These are phyloP conservation scores for Gossypium trilobum DNA, from an alignment of 441 rosid genomes.

Conservation along the genomic window DNA sequence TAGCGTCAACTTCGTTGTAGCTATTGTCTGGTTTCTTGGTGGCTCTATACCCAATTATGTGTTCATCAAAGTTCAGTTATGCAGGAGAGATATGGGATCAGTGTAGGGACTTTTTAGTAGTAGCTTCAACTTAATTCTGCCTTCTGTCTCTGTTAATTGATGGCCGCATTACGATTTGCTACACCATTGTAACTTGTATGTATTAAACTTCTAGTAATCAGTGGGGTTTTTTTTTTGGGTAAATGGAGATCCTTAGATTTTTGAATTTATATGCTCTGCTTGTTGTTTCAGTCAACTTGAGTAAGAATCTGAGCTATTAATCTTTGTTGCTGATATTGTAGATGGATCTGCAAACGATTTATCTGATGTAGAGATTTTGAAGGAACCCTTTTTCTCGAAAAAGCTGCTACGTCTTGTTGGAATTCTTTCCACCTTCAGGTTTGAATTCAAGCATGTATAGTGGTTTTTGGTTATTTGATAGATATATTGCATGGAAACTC, in stretches of 20 bases:
- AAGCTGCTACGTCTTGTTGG: conserved; percentile 67
- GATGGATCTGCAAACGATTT: conserved; percentile 42
- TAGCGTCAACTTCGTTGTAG: conserved; percentile 5
- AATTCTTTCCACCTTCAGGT: conserved; percentile 86
- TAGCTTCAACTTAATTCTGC: conserved; percentile 11
- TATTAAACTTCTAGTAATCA: neutral
- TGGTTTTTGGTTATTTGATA: conserved; percentile 7
- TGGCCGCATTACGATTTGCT: neutral
- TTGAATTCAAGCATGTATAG: conserved; percentile 23
- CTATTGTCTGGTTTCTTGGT: neutral
- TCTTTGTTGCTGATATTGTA: conserved; percentile 16
- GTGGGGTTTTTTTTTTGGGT: neutral
- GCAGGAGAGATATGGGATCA: conserved; percentile 35
- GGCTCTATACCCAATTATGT: neutral
- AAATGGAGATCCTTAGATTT: neutral
- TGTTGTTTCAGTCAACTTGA: conserved; percentile 8
- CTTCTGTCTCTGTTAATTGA: neutral
- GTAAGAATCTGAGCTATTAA: neutral
- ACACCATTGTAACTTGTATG: neutral
- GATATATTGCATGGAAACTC: conserved; percentile 3
- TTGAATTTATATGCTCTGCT: conserved; percentile 7
- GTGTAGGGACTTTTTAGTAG: neutral
- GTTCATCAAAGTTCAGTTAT: conserved; percentile 6
- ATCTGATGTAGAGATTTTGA: conserved; percentile 41
- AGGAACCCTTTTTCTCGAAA: conserved; percentile 77